Conservation (phyloP, 352 stramenopile species). For the Thalassiosira mediterranea region DNA sequence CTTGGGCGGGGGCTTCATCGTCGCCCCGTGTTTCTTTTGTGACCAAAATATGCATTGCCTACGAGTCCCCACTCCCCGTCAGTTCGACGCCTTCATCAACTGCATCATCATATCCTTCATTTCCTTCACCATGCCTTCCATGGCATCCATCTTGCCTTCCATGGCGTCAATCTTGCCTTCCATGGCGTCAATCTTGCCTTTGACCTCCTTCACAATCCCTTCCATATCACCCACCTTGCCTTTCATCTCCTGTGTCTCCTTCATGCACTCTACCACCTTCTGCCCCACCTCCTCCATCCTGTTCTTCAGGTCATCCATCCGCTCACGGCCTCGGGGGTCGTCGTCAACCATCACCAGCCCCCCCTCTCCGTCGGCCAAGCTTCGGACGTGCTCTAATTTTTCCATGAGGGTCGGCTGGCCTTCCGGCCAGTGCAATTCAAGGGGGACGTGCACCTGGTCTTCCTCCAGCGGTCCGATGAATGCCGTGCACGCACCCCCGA, state of each 20-base stretch:
- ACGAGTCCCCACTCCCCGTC: too few relatives aligned
- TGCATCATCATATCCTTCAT: neutral
- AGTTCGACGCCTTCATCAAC: constrained; percentile 4
- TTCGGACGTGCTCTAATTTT: constrained; percentile 9
- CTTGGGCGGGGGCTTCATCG: too few relatives aligned
- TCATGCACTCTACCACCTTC: too few relatives aligned
- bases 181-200: neutral
- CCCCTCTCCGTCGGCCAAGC: neutral
- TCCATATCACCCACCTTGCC: too few relatives aligned
- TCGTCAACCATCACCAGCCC: neutral
- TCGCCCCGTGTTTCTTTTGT: too few relatives aligned
- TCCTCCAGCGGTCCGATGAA: constrained; percentile 16
- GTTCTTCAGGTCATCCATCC: too few relatives aligned
- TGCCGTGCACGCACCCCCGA: neutral
- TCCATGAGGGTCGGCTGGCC: constrained; percentile 3
- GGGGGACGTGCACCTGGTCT: constrained; percentile 9
- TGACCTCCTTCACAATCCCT: too few relatives aligned
- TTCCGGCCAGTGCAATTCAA: constrained; percentile 14
- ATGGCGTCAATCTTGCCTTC: neutral
- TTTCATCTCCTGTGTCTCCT: constrained; percentile 5
- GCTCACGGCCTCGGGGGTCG: too few relatives aligned
- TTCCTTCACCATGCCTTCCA: constrained; percentile 5
- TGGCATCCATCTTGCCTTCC: constrained; percentile 1
- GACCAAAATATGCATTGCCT: too few relatives aligned
- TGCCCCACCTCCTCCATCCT: too few relatives aligned